These are phyloP conservation scores for Andrographis paniculata DNA, from an alignment of 305 asterid genomes.

Conservation along the genomic window DNA sequence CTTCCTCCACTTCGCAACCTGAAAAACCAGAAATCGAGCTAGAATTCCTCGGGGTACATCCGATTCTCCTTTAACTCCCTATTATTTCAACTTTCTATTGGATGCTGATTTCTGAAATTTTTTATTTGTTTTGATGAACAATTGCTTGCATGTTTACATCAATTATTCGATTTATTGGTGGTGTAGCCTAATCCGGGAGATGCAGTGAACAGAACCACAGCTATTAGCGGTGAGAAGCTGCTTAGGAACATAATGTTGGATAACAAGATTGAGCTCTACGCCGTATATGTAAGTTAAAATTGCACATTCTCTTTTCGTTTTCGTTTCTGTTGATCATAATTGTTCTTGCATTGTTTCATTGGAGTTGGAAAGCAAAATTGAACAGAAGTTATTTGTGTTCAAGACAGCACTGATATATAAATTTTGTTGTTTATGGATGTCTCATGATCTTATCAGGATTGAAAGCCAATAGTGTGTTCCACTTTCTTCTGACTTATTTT, in stretches of 20 bases:
- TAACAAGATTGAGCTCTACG: conserved; percentile 78
- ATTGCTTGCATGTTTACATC: too few relatives aligned
- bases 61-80: neutral
- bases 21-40: conserved; percentile 57
- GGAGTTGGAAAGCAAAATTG: conserved; percentile 6
- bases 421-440: too few relatives aligned
- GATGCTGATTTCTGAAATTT: too few relatives aligned
- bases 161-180: neutral
- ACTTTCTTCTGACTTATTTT: too few relatives aligned
- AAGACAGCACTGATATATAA: neutral
- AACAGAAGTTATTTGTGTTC: neutral
- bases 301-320: too few relatives aligned
- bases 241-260: conserved; percentile 81
- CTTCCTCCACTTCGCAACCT: conserved; percentile 35
- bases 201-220: conserved; percentile 50
- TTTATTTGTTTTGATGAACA: too few relatives aligned
- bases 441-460: too few relatives aligned
- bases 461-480: too few relatives aligned
- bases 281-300: conserved; percentile 67
- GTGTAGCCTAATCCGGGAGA: conserved; percentile 62
- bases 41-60: conserved; percentile 34
- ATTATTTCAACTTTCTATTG: too few relatives aligned
- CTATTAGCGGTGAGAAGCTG: conserved; percentile 74
- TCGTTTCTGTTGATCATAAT: too few relatives aligned
- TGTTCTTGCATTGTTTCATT: neutral